Percentiles rank a stretch among this genome's conserved stretches.
phyloP scores from a whole-genome alignment of 140 eudicot species.

The Cichorium intybus region DNA sequence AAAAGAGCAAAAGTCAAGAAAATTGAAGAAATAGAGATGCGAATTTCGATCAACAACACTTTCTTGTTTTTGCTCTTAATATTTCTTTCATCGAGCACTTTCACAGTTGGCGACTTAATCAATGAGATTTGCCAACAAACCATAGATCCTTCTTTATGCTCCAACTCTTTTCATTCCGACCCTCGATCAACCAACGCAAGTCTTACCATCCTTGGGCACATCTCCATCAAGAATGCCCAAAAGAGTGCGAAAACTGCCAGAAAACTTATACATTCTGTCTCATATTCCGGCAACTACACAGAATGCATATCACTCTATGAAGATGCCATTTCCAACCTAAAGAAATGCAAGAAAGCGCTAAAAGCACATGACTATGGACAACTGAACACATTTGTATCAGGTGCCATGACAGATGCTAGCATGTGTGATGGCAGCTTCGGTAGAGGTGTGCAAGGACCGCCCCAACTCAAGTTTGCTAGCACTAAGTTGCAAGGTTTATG shows the following conservation, averaged over 20 bases:
- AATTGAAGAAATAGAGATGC: conserved; percentile 10
- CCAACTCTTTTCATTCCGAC: conserved; percentile 23
- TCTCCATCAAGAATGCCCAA: conserved; percentile 30
- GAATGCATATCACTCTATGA: conserved; percentile 22
- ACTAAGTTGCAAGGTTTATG: conserved; percentile 26
- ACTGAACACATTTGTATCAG: conserved; percentile 15
- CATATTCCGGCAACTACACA: conserved; percentile 20
- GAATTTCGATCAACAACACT: not conserved
- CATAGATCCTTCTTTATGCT: conserved; percentile 34
- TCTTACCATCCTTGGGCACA: conserved; percentile 26
- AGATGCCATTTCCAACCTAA: conserved; percentile 30
- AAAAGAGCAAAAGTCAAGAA: not conserved
- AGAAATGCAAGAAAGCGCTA: conserved; percentile 27
- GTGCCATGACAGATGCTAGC: conserved; percentile 26
- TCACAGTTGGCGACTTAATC: conserved; percentile 20
- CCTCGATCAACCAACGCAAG: conserved; percentile 35
- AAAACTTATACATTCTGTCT: conserved; percentile 18
- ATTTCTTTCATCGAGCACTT: not conserved
- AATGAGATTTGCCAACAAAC: conserved; percentile 29
- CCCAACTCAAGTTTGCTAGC: conserved; percentile 36
- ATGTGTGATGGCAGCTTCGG: conserved; percentile 37
- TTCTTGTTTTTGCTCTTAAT: conserved; percentile 8
- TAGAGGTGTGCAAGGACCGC: conserved; percentile 28
- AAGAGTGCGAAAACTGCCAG: conserved; percentile 15
- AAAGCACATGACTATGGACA: conserved; percentile 26